Evolutionary conservation across 805 yeast genomes (phyloP), one percentile per base, ranked within the genome.

Genomic region (Yarrowia divulgata): DNA sequence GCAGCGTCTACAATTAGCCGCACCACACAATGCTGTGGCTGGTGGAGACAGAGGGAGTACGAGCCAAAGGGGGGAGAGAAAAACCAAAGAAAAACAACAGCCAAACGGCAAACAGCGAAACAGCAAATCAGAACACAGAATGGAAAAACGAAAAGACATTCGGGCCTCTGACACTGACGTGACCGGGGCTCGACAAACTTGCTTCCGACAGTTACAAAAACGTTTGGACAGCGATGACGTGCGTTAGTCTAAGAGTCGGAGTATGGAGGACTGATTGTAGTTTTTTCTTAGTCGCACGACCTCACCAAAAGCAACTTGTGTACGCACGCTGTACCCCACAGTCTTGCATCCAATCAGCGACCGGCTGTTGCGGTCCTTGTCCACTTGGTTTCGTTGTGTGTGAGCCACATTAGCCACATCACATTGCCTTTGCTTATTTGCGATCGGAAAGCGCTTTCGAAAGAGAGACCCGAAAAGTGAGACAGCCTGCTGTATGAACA

Each of bases 1-100:
- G 40, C 57, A 50, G 6, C 7, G 29, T 23, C 29, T 2, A 2
- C 23, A 14, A 29, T 48, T 48, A 48, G 52, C 52, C 52, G 52
- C 52, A 48, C 52, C 52, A 48, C 50, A 46, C 49, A 45, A 45
- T 19, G 49, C 49, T 12, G 52, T 48, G 52, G 52, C 52, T 49
- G 54, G 37, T 3, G 39, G 39, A 35, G 39, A 35, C 9, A 35
- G 12, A 35, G 5, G n/a, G n/a, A n/a, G n/a, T n/a, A n/a, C n/a
- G n/a, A n/a, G n/a, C n/a, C n/a, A n/a, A n/a, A n/a, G n/a, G 12
- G 12, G 39, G 12, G 39, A 10, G 39, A 35, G 12, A 5, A 35
- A 35, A 35, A 35, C 2, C 12, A 35, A 10, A 35, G 39, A 35
- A 35, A 35, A 35, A 35, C n/a, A n/a, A n/a, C n/a, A n/a, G n/a